Base-by-base conservation (phyloP, 2,329 filamentous ascomycete genomes). In the Chrysoporthe austroafricana region DNA sequence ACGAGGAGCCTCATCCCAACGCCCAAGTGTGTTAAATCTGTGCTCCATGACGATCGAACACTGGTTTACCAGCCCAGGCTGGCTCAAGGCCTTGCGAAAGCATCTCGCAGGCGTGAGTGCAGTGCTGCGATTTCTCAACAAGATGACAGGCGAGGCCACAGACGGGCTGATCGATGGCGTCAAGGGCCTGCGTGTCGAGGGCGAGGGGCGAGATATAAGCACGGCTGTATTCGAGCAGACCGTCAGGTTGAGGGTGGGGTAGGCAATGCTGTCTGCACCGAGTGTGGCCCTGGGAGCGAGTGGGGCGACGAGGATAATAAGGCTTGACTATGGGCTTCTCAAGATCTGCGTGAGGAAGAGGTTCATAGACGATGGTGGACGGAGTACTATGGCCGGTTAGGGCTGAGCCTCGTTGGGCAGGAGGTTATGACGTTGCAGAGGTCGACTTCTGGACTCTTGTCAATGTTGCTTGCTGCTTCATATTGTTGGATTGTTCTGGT, bases 1-100 rank as follows among this genome's bases (percentile, higher is more conserved):
- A 83, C 85, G 0, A 84, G 91, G 0, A 82, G 94, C 7, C 75
- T 94, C 60, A 89, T 95, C 43, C 88, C 91, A 26, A 26, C 0
- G 94, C 91, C 0, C 91, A 96, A 73, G 91, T 94, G 72, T 96
- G 0, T 82, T 94, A 0, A 90, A 93, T 64, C 80, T 95, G 0
- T 93, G 89, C 75, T 89, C 87, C 1, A 79, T 91, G n/a, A 90
- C 87, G 0, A 82, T 94, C 26, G 87, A 93, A 0, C 91, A 94
- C 73, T 84, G 89, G 0, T 94, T 94, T 76, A 88, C 56, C 0
- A 77, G 75, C 8, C 77, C 77, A 0, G 74, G 75, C 58, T 78
- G 75, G 76, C 71, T 77, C 18, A 68, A 62, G 2, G 69, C 73
- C 26, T 70, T 78, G 13, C 69, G 70, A 36, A 72, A 68, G 44